A percentile compares a stretch with the other conserved stretches of the same genome.
Conservation (phyloP, 177 flowering plant species). For the Tripterygium wilfordii region DNA sequence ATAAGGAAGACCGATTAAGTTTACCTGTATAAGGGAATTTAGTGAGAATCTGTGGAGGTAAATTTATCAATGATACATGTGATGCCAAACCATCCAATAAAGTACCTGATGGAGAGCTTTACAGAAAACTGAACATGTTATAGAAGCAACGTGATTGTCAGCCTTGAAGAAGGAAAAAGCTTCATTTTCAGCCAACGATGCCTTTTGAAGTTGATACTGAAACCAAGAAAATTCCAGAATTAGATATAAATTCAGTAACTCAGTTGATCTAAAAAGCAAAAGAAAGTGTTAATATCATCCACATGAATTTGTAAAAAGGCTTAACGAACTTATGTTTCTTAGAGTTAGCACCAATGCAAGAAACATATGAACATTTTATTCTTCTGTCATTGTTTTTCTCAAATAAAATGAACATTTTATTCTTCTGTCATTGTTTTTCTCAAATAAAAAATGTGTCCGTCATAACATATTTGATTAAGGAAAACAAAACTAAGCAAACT, state of each 20-base stretch:
- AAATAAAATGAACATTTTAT: too few species aligned
- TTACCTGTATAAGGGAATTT: constrained; percentile 42
- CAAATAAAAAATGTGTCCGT: too few species aligned
- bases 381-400: too few species aligned
- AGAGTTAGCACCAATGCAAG: not conserved
- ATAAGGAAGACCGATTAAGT: constrained; percentile 50
- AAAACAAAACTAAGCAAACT: too few species aligned
- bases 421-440: too few species aligned
- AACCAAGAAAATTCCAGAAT: constrained; percentile 12
- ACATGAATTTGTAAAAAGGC: too few species aligned
- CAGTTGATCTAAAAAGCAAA: not conserved
- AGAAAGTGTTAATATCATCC: too few species aligned
- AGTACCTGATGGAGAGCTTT: constrained; percentile 82
- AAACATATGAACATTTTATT: not conserved
- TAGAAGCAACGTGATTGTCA: constrained; percentile 46
- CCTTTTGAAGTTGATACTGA: constrained; percentile 68
- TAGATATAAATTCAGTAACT: not conserved
- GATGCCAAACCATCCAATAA: not conserved
- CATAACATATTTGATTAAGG: too few species aligned
- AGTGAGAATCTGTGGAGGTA: not conserved
- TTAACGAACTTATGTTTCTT: too few species aligned
- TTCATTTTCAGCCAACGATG: constrained; percentile 58
- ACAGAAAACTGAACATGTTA: constrained; percentile 67
- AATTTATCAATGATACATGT: not conserved
- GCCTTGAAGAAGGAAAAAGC: constrained; percentile 84